phyloP scores from a whole-genome alignment of 192 early-diverging fungal species.

The Entomortierella beljakovae region DNA sequence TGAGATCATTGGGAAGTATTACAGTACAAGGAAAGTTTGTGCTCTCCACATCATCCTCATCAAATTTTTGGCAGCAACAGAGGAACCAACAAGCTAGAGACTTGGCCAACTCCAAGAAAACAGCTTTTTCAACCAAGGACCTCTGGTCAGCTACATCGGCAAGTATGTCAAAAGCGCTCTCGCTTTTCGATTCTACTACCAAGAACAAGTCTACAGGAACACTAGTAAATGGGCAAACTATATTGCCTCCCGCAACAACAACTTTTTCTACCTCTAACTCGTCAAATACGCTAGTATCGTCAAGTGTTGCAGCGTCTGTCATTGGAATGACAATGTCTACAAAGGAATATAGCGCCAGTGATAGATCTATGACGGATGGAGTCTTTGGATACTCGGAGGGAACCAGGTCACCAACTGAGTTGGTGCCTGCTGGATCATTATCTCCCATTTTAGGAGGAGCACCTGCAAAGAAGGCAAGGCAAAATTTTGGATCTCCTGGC shows the following conservation, averaged over 20 bases:
- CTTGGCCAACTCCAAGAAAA: conserved; percentile 22
- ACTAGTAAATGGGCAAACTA: not conserved
- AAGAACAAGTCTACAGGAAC: conserved; percentile 12
- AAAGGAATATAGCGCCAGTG: conserved; percentile 9
- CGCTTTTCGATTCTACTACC: conserved; percentile 35
- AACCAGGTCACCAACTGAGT: conserved; percentile 28
- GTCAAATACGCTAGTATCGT: conserved; percentile 4
- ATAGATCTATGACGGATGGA: conserved; percentile 2
- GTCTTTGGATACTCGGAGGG: conserved; percentile 5
- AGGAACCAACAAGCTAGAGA: conserved; percentile 37
- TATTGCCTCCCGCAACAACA: conserved; percentile 19
- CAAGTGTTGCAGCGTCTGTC: not conserved
- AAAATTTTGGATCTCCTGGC: conserved; percentile 47
- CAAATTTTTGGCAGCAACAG: conserved; percentile 50
- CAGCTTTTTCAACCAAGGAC: conserved; percentile 45
- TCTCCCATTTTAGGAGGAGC: conserved; percentile 35
- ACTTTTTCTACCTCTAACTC: conserved; percentile 32
- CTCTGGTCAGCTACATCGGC: conserved; percentile 54
- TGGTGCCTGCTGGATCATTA: conserved; percentile 27
- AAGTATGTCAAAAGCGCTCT: conserved; percentile 46
- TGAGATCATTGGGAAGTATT: conserved; percentile 41
- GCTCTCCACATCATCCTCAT: conserved; percentile 20
- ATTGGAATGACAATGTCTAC: not conserved
- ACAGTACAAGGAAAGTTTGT: conserved; percentile 53
- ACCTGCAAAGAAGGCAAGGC: conserved; percentile 32